Evolutionary conservation across 2,329 filamentous ascomycete genomes (phyloP).

Genomic region (Hortaea werneckii): DNA sequence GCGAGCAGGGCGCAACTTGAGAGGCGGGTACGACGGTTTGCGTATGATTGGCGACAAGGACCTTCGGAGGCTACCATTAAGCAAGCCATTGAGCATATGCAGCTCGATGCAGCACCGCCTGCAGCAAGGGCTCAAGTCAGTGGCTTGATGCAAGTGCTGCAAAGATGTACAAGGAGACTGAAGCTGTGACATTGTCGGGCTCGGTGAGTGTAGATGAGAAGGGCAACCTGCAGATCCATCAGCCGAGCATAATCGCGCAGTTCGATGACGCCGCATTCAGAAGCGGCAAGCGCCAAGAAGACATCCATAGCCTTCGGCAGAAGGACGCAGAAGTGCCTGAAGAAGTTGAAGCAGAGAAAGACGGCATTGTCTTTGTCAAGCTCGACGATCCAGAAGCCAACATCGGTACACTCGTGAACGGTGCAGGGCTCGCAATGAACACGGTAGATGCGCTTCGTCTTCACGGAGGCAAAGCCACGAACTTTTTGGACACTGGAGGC

Average conservation of each 20-base stretch:
- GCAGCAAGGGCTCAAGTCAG: constrained; percentile 36
- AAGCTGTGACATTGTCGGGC: constrained; percentile 53
- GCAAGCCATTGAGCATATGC: constrained; percentile 41
- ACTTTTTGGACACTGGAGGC: constrained; percentile 83
- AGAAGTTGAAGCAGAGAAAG: constrained; percentile 53
- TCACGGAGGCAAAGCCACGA: constrained; percentile 59
- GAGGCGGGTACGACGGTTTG: constrained; percentile 43
- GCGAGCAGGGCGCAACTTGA: constrained; percentile 34
- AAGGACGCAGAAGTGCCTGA: constrained; percentile 41
- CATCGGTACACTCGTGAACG: constrained; percentile 79
- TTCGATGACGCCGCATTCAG: constrained; percentile 63
- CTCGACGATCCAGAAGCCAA: constrained; percentile 44
- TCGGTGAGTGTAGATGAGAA: constrained; percentile 34
- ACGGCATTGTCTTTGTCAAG: constrained; percentile 72
- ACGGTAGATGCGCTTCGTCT: constrained; percentile 69
- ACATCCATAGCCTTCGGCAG: constrained; percentile 50
- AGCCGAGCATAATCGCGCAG: constrained; percentile 48
- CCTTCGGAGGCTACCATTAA: constrained; percentile 31
- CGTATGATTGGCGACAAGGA: constrained; percentile 49
- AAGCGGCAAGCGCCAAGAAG: constrained; percentile 50
- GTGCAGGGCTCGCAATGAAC: constrained; percentile 84
- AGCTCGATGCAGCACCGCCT: constrained; percentile 38
- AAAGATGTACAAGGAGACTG: constrained; percentile 51
- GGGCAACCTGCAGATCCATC: constrained; percentile 32
- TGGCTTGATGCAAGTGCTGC: constrained; percentile 41